phyloP scores from a whole-genome alignment of 116 monocot genomes.

The Papilionanthe hybrid region DNA sequence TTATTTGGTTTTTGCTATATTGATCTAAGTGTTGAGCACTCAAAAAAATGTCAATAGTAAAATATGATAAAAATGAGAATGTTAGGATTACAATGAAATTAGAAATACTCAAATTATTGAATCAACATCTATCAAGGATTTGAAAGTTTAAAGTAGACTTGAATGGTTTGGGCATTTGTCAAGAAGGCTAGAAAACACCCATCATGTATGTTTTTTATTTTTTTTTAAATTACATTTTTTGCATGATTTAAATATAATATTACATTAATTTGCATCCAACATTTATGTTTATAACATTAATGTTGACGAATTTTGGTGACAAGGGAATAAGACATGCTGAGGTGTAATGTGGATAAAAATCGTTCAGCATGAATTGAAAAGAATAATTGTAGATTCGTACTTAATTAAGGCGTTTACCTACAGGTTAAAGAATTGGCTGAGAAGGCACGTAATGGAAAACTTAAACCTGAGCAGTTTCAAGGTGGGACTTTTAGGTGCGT shows the following conservation, averaged over 20 bases:
- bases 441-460: constrained; percentile 88
- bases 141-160: background rate
- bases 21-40: too few relatives aligned
- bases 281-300: background rate
- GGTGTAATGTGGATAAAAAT: background rate
- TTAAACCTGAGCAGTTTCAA: constrained; percentile 79
- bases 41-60: background rate
- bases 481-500: constrained; percentile 94
- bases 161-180: background rate
- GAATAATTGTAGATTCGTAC: background rate
- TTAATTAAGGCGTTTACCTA: background rate
- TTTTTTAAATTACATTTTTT: too few relatives aligned
- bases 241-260: too few relatives aligned
- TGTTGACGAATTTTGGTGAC: background rate
- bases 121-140: background rate
- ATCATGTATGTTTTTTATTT: background rate
- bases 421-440: constrained; percentile 95
- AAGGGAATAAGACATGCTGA: too few relatives aligned
- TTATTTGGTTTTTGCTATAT: background rate
- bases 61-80: background rate
- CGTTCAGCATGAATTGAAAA: background rate
- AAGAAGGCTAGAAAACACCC: background rate
- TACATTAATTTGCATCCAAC: too few relatives aligned
- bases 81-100: background rate
- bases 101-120: background rate